Base-by-base conservation (phyloP, 2,329 filamentous ascomycete species). In the Trichophyton equinum region DNA sequence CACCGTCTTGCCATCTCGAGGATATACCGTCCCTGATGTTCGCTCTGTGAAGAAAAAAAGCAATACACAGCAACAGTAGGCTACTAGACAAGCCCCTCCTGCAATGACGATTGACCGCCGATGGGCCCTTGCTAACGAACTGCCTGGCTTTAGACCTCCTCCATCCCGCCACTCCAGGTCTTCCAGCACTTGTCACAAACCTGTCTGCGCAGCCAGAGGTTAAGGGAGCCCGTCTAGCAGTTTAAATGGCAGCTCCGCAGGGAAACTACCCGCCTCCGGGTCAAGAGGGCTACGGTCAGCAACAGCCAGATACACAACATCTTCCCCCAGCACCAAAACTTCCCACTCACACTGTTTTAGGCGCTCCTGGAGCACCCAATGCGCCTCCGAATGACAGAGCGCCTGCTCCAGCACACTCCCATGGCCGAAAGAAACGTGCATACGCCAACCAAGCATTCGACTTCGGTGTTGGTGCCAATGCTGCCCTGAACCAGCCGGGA, bases 371-470 rank as follows among this genome's bases (percentile, higher is more conserved):
- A 18, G 33, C 9, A 15, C 42, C 42, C 38, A 47, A 59, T 59
- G 57, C 57, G 11, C 65, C 72, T 60, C 65, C 67, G 57, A 71
- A 72, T 42, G 68, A 64, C 49, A 33, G 46, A 18, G 61, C 63
- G 33, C 47, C 51, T 30, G 58, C 59, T 33, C 25, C 61, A 3
- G 49, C 6, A n/a, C 65, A 63, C 9, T 25, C 61, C 4, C 66
- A 66, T 61, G 74, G 69, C 61, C 73, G 68, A 79, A 96, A 96
- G 84, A 96, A 95, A 82, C 84, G 91, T 79, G 87, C 88, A 61
- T 97, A 97, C 78, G 94, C 94, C 60, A 89, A 89, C 61, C 88
- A 95, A 74, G 92, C 92, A 53, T 99, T 95, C 75, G 92, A 95
- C 62, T 94, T 97, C 68, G 90, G 88, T 58, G 82, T 83, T 58